These are phyloP conservation scores for Dichotomocladium elegans DNA, from an alignment of 371 early-diverging fungal genomes.

Conservation along the genomic window DNA sequence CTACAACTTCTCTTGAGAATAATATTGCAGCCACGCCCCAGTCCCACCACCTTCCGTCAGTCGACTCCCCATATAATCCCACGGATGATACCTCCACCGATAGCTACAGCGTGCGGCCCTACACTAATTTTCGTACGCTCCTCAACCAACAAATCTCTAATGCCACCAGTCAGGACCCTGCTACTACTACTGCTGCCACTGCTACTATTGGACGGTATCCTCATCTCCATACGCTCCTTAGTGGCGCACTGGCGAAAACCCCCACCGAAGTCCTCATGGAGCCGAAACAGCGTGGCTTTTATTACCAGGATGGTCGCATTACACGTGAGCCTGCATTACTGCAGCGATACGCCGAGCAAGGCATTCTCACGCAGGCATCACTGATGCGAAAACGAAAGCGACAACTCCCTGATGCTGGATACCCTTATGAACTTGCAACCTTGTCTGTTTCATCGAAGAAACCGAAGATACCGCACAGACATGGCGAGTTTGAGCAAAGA, in stretches of 20 bases:
- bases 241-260: not conserved
- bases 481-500: slow-evolving; percentile 45
- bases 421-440: slow-evolving; percentile 8
- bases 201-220: slow-evolving; percentile 3
- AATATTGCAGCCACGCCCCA: not conserved
- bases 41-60: no score
- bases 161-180: not conserved
- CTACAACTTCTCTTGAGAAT: not conserved
- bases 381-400: slow-evolving; percentile 23
- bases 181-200: not conserved
- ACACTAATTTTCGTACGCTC: slow-evolving; percentile 3
- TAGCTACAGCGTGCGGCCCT: slow-evolving; percentile 1
- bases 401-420: slow-evolving; percentile 5
- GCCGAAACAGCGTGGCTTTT: slow-evolving; percentile 29
- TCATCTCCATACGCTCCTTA: not conserved
- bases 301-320: slow-evolving; percentile 31
- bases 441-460: slow-evolving; percentile 23
- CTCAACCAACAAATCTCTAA: not conserved
- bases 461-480: slow-evolving; percentile 45
- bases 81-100: slow-evolving; percentile 1
- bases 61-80: no score
- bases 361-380: slow-evolving; percentile 28
- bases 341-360: slow-evolving; percentile 33
- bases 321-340: slow-evolving; percentile 20
- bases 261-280: slow-evolving; percentile 16